Evolutionary conservation across 1,284 basidiomycete genomes (phyloP).

Genomic region (Mrakiaceae sp.): DNA sequence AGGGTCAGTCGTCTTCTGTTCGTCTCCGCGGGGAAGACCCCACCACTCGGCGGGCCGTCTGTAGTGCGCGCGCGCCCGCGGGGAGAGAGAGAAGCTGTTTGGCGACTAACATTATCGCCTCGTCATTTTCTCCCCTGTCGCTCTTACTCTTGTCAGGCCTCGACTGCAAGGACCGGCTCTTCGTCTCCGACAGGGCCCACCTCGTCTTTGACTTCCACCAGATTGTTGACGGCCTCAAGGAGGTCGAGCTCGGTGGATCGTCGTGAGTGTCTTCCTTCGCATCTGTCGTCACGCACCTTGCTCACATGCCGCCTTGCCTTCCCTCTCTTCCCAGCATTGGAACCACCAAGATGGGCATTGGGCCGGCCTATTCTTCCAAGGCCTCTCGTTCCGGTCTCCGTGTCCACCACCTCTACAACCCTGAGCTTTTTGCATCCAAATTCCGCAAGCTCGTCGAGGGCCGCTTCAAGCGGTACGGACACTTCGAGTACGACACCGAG

Average conservation of each 20-base stretch:
- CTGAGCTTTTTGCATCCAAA: constrained; percentile 72
- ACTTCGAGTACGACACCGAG: constrained; percentile 98
- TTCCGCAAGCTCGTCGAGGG: constrained; percentile 95
- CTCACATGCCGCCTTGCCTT: background rate
- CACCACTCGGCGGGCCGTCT: background rate
- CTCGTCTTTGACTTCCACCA: constrained; percentile 99
- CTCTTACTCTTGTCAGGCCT: constrained; percentile 47
- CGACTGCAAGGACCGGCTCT: constrained; percentile 71
- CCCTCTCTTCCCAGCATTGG: constrained; percentile 55
- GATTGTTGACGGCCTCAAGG: constrained; percentile 96
- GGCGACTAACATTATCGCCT: background rate
- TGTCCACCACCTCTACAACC: constrained; percentile 92
- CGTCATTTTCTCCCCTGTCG: background rate
- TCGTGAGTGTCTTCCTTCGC: constrained; percentile 41
- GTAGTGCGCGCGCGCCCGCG: too few species aligned
- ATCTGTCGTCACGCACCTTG: background rate
- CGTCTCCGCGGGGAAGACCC: background rate
- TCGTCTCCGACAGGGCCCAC: constrained; percentile 91
- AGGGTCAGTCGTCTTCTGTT: constrained; percentile 47
- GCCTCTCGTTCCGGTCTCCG: constrained; percentile 91
- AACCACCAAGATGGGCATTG: constrained; percentile 95
- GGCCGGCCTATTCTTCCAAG: constrained; percentile 96
- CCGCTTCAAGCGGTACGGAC: constrained; percentile 92
- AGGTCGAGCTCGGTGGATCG: constrained; percentile 87
- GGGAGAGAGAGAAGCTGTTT: background rate